phyloP scores from a whole-genome alignment of 1,284 basidiomycete genomes.

The Melanopsichium pennsylvanicum region DNA sequence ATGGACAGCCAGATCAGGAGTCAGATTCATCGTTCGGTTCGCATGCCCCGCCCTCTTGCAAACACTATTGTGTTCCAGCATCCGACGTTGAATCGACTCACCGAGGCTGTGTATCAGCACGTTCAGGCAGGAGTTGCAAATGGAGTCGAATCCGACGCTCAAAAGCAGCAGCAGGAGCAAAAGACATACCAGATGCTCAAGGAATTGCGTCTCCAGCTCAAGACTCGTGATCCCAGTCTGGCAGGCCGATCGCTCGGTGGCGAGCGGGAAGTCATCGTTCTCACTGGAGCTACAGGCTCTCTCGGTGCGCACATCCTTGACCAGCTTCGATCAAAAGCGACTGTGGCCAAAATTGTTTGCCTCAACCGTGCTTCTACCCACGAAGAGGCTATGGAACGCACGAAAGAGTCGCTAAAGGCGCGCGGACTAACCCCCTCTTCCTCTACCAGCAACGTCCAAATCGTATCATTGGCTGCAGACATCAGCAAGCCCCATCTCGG shows the following conservation, averaged over 20 bases:
- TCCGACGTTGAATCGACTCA: constrained; percentile 67
- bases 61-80: constrained; percentile 69
- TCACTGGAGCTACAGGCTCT: constrained; percentile 52
- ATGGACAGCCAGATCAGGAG: constrained; percentile 71
- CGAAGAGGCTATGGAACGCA: constrained; percentile 29
- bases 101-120: constrained; percentile 26
- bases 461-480: constrained; percentile 26
- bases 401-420: constrained; percentile 19
- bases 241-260: background rate
- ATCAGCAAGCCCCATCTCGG: constrained; percentile 18
- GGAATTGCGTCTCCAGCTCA: constrained; percentile 12
- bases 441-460: background rate
- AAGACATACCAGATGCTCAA: constrained; percentile 11
- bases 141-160: background rate
- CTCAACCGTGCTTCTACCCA: constrained; percentile 32
- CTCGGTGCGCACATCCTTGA: constrained; percentile 49
- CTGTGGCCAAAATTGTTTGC: constrained; percentile 30
- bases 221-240: constrained; percentile 5
- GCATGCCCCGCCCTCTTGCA: constrained; percentile 40
- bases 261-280: constrained; percentile 20
- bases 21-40: constrained; percentile 25
- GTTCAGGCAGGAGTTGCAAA: background rate
- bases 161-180: constrained; percentile 58
- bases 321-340: constrained; percentile 17
- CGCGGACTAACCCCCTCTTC: constrained; percentile 10